phyloP scores from a whole-genome alignment of 2,329 filamentous ascomycete species.

The Purpureocillium takamizusanense region DNA sequence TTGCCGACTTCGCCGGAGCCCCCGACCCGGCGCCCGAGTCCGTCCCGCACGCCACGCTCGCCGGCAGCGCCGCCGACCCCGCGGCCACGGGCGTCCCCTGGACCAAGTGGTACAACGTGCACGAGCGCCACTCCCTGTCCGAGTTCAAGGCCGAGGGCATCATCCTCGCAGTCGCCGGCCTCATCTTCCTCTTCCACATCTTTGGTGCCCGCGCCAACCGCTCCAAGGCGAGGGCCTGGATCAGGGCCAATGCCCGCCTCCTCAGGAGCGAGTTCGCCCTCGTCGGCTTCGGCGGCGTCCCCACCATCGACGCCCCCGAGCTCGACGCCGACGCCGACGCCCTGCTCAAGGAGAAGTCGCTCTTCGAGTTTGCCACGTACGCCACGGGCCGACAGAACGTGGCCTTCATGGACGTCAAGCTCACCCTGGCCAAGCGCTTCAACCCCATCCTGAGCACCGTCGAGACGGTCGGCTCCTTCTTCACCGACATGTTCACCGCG shows the following conservation, averaged over 20 bases:
- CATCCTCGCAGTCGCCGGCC: slow-evolving; percentile 64
- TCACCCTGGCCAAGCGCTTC: slow-evolving; percentile 76
- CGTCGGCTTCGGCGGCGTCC: slow-evolving; percentile 66
- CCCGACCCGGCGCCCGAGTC: slow-evolving; percentile 54
- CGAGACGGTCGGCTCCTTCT: slow-evolving; percentile 63
- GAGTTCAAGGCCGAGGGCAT: slow-evolving; percentile 87
- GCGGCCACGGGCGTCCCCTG: slow-evolving; percentile 52
- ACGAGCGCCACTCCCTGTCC: slow-evolving; percentile 74
- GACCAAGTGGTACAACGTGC: slow-evolving; percentile 94
- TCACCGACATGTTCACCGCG: slow-evolving; percentile 66
- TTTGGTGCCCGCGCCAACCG: slow-evolving; percentile 76
- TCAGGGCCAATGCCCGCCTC: slow-evolving; percentile 60
- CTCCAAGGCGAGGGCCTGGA: slow-evolving; percentile 72
- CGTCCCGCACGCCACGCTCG: slow-evolving; percentile 35
- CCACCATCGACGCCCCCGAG: slow-evolving; percentile 31
- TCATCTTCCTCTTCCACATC: slow-evolving; percentile 72
- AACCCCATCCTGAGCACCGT: slow-evolving; percentile 58
- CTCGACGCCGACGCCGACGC: slow-evolving; percentile 23
- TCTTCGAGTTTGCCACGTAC: slow-evolving; percentile 81
- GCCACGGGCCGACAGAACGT: slow-evolving; percentile 88
- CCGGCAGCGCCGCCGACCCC: slow-evolving; percentile 33
- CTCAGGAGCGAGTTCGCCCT: slow-evolving; percentile 77
- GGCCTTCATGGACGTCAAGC: slow-evolving; percentile 79
- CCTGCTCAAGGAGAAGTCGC: slow-evolving; percentile 75
- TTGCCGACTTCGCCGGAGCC: slow-evolving; percentile 83